Conservation (phyloP, 1,284 basidiomycete genomes). For the Rhodofomes roseus region DNA sequence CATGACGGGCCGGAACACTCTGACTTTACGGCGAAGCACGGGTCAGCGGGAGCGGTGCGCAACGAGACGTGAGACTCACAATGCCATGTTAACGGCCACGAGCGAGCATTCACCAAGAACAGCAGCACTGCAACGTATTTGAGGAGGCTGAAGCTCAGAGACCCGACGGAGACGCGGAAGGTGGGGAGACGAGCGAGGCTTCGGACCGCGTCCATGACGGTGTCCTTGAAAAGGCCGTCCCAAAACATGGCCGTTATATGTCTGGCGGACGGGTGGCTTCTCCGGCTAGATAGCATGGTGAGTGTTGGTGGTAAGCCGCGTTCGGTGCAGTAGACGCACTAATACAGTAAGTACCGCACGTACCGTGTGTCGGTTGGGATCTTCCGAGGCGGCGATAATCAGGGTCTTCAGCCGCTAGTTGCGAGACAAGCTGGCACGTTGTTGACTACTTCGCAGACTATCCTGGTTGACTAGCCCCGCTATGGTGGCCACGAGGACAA, state of each 20-base stretch:
- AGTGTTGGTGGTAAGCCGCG: background rate
- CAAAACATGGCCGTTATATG: background rate
- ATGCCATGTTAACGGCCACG: slow-evolving; percentile 65
- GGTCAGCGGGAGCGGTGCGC: background rate
- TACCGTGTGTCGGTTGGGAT: background rate
- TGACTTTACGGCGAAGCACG: slow-evolving; percentile 36
- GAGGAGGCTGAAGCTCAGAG: slow-evolving; percentile 10
- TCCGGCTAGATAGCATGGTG: background rate
- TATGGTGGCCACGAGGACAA: background rate
- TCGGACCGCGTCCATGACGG: background rate
- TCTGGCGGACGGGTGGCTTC: background rate
- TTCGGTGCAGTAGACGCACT: background rate
- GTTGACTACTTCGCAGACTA: no score
- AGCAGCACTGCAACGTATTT: slow-evolving; percentile 30
- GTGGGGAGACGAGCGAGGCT: background rate
- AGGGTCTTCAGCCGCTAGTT: background rate
- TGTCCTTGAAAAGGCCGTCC: background rate
- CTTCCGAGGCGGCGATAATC: background rate
- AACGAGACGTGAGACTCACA: slow-evolving; percentile 37
- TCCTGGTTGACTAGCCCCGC: background rate
- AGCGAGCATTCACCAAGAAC: slow-evolving; percentile 50
- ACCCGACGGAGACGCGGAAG: background rate
- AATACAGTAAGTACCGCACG: background rate
- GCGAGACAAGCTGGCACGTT: background rate
- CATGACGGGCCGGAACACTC: slow-evolving; percentile 51